phyloP scores from a whole-genome alignment of 2,329 filamentous ascomycete species.

The Monosporascus sp. region DNA sequence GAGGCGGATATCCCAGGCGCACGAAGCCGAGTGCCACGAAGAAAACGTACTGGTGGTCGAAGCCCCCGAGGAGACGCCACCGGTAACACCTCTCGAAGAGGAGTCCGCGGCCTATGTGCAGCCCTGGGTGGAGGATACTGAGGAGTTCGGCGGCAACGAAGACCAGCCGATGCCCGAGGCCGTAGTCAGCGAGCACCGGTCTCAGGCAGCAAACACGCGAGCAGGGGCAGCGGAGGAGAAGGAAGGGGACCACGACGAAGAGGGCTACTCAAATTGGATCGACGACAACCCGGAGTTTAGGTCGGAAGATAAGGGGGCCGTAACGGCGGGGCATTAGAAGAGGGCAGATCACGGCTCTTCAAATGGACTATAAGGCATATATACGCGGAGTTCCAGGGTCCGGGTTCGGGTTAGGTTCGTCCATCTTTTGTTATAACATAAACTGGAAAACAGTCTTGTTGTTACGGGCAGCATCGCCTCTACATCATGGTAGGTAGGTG shows the following conservation, averaged over 20 bases:
- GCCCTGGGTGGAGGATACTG: constrained; percentile 25
- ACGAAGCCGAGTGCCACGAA: constrained; percentile 16
- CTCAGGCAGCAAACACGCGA: not conserved
- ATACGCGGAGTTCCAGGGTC: no score
- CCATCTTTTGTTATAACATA: no score
- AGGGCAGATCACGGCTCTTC: no score
- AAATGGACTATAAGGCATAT: no score
- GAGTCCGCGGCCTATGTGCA: constrained; percentile 13
- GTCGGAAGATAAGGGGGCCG: constrained; percentile 1
- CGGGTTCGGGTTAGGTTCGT: no score
- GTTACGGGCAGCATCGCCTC: no score
- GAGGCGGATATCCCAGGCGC: constrained; percentile 24
- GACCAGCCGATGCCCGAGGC: constrained; percentile 2
- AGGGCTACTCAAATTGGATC: constrained; percentile 27
- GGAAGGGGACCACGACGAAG: constrained; percentile 15
- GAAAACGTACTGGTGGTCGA: constrained; percentile 26
- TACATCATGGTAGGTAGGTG: no score
- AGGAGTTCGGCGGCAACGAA: constrained; percentile 14
- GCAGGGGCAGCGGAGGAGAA: not conserved
- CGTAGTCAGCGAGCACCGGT: not conserved
- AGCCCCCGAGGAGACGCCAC: constrained; percentile 26
- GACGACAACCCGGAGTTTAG: constrained; percentile 20
- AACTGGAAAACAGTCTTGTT: no score
- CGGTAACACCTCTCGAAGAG: constrained; percentile 18
- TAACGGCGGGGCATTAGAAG: not conserved